Evolutionary conservation across 139 green algal genomes (phyloP), one percentile per base, ranked within the genome.

Genomic region (Nannochloris sp.): DNA sequence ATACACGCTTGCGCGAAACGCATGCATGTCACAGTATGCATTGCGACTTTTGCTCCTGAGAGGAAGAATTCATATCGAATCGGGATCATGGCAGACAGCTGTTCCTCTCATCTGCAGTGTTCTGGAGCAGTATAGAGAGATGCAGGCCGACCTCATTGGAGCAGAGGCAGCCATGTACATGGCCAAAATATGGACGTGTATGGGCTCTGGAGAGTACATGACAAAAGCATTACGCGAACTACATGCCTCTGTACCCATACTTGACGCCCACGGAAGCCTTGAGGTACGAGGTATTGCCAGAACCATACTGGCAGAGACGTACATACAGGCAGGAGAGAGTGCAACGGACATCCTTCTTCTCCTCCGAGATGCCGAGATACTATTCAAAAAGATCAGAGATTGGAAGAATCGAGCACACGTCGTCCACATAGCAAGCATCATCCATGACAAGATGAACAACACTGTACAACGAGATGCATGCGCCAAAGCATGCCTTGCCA

Each of bases 31-130:
- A 34, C 50, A 67, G 18, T 60, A 70, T 19, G 57, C 62, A 10
- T 37, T 78, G 16, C 62, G 68, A 48, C 58, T 73, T 53, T 67
- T 86, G 60, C 60, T 87, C 61, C 67, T 84, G 48, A 48, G 85
- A 64, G 78, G 60, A 5, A 68, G 69, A 24, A 62, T 75, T 5
- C 69, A 83, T 53, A 46, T 66, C 5, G 60, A 61, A 4, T 74
- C 78, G 3, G 71, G 65, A 2, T 62, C 69, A 31, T 73, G 71
- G 1, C 43, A 73, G 27, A 55, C 66, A 0, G 78, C 72, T 19
- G 69, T 86, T 44, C 72, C 71, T 29, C 76, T 86, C 48, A 62
- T 72, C 11, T 74, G 84, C 25, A 71, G 43, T 44, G 62, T 16
- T 19, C 27, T 46, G 23, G 23, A 50, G 29, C 75, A 80, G 18